These are phyloP conservation scores for Jamesozyma spencerorum DNA, from an alignment of 805 yeast genomes.

Conservation along the genomic window DNA sequence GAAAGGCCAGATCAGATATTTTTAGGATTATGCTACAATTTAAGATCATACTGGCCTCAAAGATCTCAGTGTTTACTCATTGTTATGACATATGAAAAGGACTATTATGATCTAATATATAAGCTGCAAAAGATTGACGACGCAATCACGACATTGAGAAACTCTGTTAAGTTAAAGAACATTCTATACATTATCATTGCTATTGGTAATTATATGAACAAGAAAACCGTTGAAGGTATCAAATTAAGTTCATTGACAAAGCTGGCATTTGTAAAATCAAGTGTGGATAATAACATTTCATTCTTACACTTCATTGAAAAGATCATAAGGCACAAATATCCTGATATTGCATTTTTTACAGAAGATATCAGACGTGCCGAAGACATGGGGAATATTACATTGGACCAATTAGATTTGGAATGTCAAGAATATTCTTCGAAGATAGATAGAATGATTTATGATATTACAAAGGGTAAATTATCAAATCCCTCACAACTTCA, in stretches of 20 bases:
- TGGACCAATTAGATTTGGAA: slow-evolving; percentile 54
- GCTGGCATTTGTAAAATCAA: slow-evolving; percentile 57
- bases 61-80: slow-evolving; percentile 56
- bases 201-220: slow-evolving; percentile 76
- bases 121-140: slow-evolving; percentile 52
- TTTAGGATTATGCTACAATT: slow-evolving; percentile 56
- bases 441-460: slow-evolving; percentile 42
- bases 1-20: slow-evolving; percentile 65
- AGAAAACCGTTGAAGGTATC: slow-evolving; percentile 64
- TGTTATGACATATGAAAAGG: slow-evolving; percentile 50
- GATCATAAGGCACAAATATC: slow-evolving; percentile 53
- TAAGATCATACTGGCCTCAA: slow-evolving; percentile 63
- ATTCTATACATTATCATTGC: slow-evolving; percentile 59
- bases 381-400: slow-evolving; percentile 49
- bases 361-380: slow-evolving; percentile 47
- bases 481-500: slow-evolving; percentile 55
- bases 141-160: slow-evolving; percentile 44
- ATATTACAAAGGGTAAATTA: slow-evolving; percentile 53
- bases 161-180: slow-evolving; percentile 45
- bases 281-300: slow-evolving; percentile 57
- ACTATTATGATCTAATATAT: slow-evolving; percentile 49
- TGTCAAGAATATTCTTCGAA: slow-evolving; percentile 45
- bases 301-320: slow-evolving; percentile 69
- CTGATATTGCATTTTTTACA: slow-evolving; percentile 52
- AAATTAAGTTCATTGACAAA: slow-evolving; percentile 60